Percentiles rank a stretch among this genome's conserved stretches.
Evolutionary conservation across 2,329 filamentous ascomycete genomes (phyloP).

Genomic region (Talaromyces sp.): DNA sequence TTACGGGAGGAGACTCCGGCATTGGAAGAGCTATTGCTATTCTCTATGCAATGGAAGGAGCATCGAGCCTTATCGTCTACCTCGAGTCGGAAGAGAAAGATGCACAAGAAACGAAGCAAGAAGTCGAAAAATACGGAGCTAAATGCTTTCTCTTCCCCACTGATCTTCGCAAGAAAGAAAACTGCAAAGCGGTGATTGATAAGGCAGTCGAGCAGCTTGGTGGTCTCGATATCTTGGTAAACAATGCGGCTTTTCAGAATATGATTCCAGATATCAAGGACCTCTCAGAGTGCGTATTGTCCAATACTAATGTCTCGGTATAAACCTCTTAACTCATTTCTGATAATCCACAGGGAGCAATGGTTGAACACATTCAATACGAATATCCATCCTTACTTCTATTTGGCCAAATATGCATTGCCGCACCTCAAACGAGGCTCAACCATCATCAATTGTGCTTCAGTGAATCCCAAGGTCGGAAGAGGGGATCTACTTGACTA

Average conservation of each 20-base stretch:
- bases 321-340: too few species aligned
- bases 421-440: slow-evolving; percentile 69
- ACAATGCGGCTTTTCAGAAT: slow-evolving; percentile 73
- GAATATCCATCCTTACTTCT: slow-evolving; percentile 80
- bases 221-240: slow-evolving; percentile 60
- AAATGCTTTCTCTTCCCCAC: slow-evolving; percentile 60
- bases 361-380: slow-evolving; percentile 75
- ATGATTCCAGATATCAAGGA: slow-evolving; percentile 67
- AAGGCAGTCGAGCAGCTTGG: slow-evolving; percentile 62
- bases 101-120: slow-evolving; percentile 66
- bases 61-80: slow-evolving; percentile 67
- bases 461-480: slow-evolving; percentile 77
- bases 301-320: too few species aligned
- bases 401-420: slow-evolving; percentile 69
- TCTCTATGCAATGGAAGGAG: slow-evolving; percentile 76
- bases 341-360: slow-evolving; percentile 54
- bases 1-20: slow-evolving; percentile 75
- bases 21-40: slow-evolving; percentile 72
- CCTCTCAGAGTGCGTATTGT: slow-evolving; percentile 55
- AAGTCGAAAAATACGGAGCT: slow-evolving; percentile 61
- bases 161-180: slow-evolving; percentile 60
- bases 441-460: slow-evolving; percentile 80
- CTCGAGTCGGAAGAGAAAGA: slow-evolving; percentile 71
- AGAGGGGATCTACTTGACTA: slow-evolving; percentile 77
- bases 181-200: slow-evolving; percentile 66